These are phyloP conservation scores for Vitis rupestris DNA, from an alignment of 164 flowering plant species.

Conservation along the genomic window DNA sequence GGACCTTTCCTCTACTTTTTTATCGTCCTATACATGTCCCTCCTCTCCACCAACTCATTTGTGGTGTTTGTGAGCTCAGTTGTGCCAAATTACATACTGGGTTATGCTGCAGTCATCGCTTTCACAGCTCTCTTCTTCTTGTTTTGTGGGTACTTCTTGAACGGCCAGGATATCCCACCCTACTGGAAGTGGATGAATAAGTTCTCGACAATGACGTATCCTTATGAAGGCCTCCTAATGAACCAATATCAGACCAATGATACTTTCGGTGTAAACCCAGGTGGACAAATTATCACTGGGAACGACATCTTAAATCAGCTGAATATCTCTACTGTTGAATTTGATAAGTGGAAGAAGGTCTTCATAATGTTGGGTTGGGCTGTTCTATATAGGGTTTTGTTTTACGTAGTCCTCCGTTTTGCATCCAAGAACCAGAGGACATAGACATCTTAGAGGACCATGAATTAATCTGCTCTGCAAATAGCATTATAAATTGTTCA, in stretches of 20 bases:
- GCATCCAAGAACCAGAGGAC: conserved; percentile 71
- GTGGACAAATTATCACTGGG: conserved; percentile 31
- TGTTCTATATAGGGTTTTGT: conserved; percentile 56
- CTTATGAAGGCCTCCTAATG: conserved; percentile 69
- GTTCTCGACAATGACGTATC: conserved; percentile 70
- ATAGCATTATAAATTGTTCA: too few relatives aligned
- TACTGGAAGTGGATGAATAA: conserved; percentile 72
- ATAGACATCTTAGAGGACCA: conserved; percentile 11
- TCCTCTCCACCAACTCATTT: conserved; percentile 70
- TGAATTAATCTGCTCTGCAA: not conserved
- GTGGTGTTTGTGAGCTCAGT: conserved; percentile 72
- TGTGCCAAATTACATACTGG: conserved; percentile 68
- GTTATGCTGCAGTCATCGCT: conserved; percentile 75
- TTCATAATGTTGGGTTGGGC: conserved; percentile 65
- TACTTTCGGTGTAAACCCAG: conserved; percentile 13
- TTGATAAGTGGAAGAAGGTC: conserved; percentile 49
- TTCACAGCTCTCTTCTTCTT: conserved; percentile 78
- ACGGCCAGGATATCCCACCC: conserved; percentile 42
- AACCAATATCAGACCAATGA: conserved; percentile 44
- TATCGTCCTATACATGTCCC: conserved; percentile 53
- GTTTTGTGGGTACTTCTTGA: conserved; percentile 74
- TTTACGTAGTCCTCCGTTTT: conserved; percentile 64
- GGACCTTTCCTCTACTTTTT: conserved; percentile 56
- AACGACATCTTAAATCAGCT: conserved; percentile 36
- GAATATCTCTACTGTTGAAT: conserved; percentile 13